Base-by-base conservation (phyloP, 2,329 filamentous ascomycete species). In the Phoma sp. region DNA sequence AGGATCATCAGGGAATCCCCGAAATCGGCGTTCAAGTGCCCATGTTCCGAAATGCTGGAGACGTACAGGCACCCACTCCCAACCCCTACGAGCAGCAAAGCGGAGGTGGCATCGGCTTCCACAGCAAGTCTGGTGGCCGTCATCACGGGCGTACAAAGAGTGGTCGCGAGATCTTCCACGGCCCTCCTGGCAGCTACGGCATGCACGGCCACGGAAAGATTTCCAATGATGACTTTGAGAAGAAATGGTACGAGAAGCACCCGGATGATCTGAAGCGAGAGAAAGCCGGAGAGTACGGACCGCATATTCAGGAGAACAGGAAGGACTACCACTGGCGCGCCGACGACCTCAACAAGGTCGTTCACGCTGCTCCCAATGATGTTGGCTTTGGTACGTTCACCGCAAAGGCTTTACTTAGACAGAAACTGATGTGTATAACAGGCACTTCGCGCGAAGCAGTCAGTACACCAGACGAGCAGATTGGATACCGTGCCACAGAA, bases 21-120 rank as follows among this genome's bases (percentile, higher is more conserved):
- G 90, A 96, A 71, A 95, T 97, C 63, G 93, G 93, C 42, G 86
- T 90, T 68, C 89, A 93, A 69, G 93, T 99, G 35, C 95, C 95
- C 44, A 95, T 99, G 90, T 89, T 95, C 71, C 89, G 88, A 47
- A 86, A 95, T 72, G 90, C 95, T 38, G 95, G 95, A 58, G 93
- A 98, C 72, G 95, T 98, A 8, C 95, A 99, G 78, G 95, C 95
- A 11, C 95, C 95, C 2, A 95, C 93, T 2, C 92, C 93, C 1
- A 84, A 86, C 2, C 88, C 87, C 7, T 79, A 76, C 55, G 67
- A 70, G 24, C 63, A 74, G 46, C 67, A 73, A 42, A 69, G 72
- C 72, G 59, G 72, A 36, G 65, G 77, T 32, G 79, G 79, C 35
- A 75, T 83, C 66, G 81, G 81, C 30, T 84, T 82, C 68, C 81